Evolutionary conservation across 2,329 filamentous ascomycete genomes (phyloP).

Genomic region (Exophiala aquamarina): DNA sequence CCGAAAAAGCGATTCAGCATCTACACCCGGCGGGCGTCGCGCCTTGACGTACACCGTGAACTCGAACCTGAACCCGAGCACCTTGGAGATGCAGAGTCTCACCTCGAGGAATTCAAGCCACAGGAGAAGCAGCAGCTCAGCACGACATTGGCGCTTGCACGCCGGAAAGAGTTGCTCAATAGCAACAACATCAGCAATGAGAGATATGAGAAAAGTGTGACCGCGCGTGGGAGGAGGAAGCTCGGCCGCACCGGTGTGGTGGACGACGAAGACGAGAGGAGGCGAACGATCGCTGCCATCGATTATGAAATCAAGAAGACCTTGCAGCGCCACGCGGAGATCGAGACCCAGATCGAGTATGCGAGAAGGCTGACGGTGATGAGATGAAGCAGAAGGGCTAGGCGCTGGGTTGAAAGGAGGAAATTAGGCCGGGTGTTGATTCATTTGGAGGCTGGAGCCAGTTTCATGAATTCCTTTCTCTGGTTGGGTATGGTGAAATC

Average conservation of each 20-base stretch:
- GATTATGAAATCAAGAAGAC: conserved; percentile 19
- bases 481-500: too few species aligned
- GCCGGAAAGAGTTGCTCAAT: conserved; percentile 13
- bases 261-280: conserved; percentile 12
- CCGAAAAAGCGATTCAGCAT: conserved; percentile 10
- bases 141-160: conserved; percentile 10
- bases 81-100: too few species aligned
- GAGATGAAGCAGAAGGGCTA: too few species aligned
- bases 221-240: too few species aligned
- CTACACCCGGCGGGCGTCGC: conserved; percentile 6
- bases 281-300: conserved; percentile 9
- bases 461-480: too few species aligned
- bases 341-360: conserved; percentile 16
- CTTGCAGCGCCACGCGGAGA: conserved; percentile 15
- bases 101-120: conserved; percentile 5
- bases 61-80: conserved; percentile 7
- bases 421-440: too few species aligned
- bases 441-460: too few species aligned
- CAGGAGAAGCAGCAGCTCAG: conserved; percentile 18
- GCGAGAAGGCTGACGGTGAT: conserved; percentile 9
- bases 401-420: too few species aligned
- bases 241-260: background rate
- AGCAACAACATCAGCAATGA: too few species aligned
- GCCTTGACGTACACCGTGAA: conserved; percentile 11
- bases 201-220: too few species aligned